These are phyloP conservation scores for Bonia amplexicaulis DNA, from an alignment of 176 grass and related monocot species.

Conservation along the genomic window DNA sequence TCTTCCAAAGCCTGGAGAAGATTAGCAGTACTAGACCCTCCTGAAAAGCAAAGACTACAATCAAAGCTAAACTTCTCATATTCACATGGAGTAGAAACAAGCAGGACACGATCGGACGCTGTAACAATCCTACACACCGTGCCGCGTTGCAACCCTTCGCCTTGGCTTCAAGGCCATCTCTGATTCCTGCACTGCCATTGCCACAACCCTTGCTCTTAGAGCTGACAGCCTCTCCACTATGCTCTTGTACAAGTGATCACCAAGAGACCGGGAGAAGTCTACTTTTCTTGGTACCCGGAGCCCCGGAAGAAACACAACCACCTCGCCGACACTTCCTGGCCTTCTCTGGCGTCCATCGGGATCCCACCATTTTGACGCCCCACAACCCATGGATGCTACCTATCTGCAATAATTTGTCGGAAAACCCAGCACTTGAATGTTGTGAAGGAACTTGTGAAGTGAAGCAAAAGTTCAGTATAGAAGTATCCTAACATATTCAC, in stretches of 20 bases:
- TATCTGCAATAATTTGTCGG: not conserved
- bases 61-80: slow-evolving; percentile 11
- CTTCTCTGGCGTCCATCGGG: slow-evolving; percentile 27
- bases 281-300: slow-evolving; percentile 50
- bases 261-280: slow-evolving; percentile 44
- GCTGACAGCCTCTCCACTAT: slow-evolving; percentile 39
- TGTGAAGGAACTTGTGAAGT: not conserved
- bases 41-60: slow-evolving; percentile 21
- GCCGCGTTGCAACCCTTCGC: slow-evolving; percentile 34
- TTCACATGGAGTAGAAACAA: not conserved
- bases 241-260: slow-evolving; percentile 43
- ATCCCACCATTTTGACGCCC: slow-evolving; percentile 43
- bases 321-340: slow-evolving; percentile 54
- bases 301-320: slow-evolving; percentile 72
- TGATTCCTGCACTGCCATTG: slow-evolving; percentile 57
- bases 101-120: slow-evolving; percentile 1
- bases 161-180: slow-evolving; percentile 36
- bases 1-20: slow-evolving; percentile 68
- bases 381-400: slow-evolving; percentile 57
- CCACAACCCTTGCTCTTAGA: slow-evolving; percentile 49
- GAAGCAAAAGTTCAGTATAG: not conserved
- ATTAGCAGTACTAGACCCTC: slow-evolving; percentile 57
- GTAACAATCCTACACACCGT: slow-evolving; percentile 29
- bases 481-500: not conserved
- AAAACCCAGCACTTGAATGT: not conserved